These are phyloP conservation scores for Atalantia buxifolia DNA, from an alignment of 345 rosid species.

Conservation along the genomic window DNA sequence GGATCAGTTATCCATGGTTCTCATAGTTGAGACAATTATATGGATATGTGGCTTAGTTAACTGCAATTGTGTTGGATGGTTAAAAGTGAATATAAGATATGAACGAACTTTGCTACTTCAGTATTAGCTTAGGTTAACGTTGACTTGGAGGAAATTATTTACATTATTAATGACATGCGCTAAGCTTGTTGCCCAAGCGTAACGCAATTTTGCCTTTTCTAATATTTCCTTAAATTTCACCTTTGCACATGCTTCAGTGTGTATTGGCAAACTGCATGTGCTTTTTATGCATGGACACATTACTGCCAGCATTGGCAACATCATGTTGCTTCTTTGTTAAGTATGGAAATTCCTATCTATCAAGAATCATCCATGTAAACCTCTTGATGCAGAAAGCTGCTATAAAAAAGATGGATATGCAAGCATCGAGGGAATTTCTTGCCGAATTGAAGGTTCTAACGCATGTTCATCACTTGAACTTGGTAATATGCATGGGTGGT, in stretches of 20 bases:
- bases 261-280: background rate
- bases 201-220: background rate
- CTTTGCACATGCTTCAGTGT: background rate
- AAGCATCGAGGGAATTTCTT: slow-evolving; percentile 85
- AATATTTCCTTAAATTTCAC: background rate
- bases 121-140: background rate
- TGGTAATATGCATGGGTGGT: slow-evolving; percentile 41
- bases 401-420: slow-evolving; percentile 98
- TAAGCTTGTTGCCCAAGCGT: background rate
- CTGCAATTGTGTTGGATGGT: background rate
- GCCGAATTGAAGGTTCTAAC: slow-evolving; percentile 95
- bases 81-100: background rate
- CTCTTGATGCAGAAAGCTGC: slow-evolving; percentile 75
- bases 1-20: background rate
- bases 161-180: background rate
- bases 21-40: background rate
- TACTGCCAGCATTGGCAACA: background rate
- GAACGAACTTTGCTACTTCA: background rate
- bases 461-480: slow-evolving; percentile 88
- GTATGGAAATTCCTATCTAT: background rate
- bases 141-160: background rate
- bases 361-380: background rate
- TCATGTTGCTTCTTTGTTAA: slow-evolving; percentile 5
- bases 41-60: background rate
- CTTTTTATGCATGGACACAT: background rate